Base-by-base conservation (phyloP, 2,329 filamentous ascomycete genomes). In the Aspergillus melleus region DNA sequence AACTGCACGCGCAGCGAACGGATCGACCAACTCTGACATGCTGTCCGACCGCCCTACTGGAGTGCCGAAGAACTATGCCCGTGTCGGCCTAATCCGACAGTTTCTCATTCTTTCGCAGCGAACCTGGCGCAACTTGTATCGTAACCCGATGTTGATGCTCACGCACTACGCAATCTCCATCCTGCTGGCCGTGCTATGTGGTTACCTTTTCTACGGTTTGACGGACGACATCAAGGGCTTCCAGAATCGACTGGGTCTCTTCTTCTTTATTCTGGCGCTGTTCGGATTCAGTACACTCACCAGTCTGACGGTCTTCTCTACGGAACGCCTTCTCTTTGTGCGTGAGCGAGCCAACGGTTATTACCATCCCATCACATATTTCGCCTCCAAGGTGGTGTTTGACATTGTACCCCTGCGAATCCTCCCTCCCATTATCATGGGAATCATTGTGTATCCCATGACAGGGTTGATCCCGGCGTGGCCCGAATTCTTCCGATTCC, bases 91-190 rank as follows among this genome's bases (percentile, higher is more conserved):
- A 66, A 70, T 84, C 9, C 84, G 89, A 49, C 95, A 99, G 75
- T 98, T 99, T 76, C 72, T 88, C 57, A 97, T 99, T 67, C 82
- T 99, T 12, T 96, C 94, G 0, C 85, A 88, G 69, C 87, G 95
- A 50, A 99, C 95, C 0, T 99, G 94, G 94, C 92, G 90, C 72
- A 99, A 99, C 72, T 83, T 99, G 6, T 98, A 99, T 80, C 88
- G 95, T 59, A 97, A 99, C 74, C 95, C 95, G 1, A 93, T 98
- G 86, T 81, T 99, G 61, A 99, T 99, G 95, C 85, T 99, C 59
- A 97, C 93, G 0, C 95, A 99, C 77, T 99, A 98, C 73, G 95
- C 95, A 42, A 98, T 97, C 66, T 92, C 95, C 8, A 98, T 99
- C 61, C 80, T 98, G 0, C 85, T 99, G 6, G 95, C 93, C 1